Evolutionary conservation across 2,329 filamentous ascomycete genomes (phyloP).

Genomic region (Ophiostoma quercus): DNA sequence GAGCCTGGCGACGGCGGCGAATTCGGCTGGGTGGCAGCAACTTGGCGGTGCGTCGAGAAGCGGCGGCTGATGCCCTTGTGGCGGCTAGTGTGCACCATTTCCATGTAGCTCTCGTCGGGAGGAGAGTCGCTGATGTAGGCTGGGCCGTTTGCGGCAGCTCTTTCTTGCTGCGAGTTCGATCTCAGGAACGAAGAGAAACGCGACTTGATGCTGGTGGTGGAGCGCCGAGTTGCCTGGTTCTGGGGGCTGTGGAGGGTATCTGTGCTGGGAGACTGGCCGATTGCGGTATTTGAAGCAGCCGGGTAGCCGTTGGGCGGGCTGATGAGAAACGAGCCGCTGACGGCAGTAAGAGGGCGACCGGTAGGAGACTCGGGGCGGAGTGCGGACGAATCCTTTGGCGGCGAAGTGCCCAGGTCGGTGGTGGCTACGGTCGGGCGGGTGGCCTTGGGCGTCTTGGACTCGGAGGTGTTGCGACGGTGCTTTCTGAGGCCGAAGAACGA

Average conservation of each 20-base stretch:
- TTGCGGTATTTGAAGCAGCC: background rate
- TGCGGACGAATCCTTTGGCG: slow-evolving; percentile 3
- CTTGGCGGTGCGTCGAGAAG: slow-evolving; percentile 45
- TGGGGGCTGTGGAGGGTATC: background rate
- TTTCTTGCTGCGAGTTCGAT: slow-evolving; percentile 35
- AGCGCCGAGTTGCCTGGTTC: background rate
- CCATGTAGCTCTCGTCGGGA: slow-evolving; percentile 32
- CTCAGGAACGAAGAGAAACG: slow-evolving; percentile 2
- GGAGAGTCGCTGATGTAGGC: slow-evolving; percentile 19
- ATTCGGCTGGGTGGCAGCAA: slow-evolving; percentile 44
- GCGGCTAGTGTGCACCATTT: slow-evolving; percentile 23
- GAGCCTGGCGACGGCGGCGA: slow-evolving; percentile 49
- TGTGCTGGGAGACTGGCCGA: background rate
- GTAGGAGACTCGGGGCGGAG: slow-evolving; percentile 6
- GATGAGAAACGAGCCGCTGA: slow-evolving; percentile 25
- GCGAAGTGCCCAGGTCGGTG: slow-evolving; percentile 4
- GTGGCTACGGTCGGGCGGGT: background rate
- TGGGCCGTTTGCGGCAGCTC: background rate
- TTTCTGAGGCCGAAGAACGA: slow-evolving; percentile 5
- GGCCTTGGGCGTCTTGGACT: background rate
- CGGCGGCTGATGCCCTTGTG: slow-evolving; percentile 36
- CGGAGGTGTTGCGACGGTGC: slow-evolving; percentile 2
- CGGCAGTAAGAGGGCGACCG: slow-evolving; percentile 23
- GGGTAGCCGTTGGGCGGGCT: slow-evolving; percentile 5
- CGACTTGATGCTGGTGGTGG: slow-evolving; percentile 3